Percentiles rank a stretch among this genome's conserved stretches.
Conservation (phyloP, 768 basidiomycete species). For the Termitomyces sp. region DNA sequence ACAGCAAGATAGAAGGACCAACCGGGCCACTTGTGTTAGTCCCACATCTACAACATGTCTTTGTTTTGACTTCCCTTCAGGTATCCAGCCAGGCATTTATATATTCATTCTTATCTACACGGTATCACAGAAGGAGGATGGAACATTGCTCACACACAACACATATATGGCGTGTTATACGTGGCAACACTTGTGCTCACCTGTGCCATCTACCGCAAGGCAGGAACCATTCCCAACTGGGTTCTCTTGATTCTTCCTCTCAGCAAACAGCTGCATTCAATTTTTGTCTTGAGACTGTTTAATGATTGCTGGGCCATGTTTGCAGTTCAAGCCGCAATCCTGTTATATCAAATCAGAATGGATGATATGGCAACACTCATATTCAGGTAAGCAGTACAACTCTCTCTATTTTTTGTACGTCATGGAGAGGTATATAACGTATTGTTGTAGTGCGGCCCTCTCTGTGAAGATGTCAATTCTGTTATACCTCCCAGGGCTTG, state of each 20-base stretch:
- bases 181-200: constrained; percentile 56
- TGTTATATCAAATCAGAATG: constrained; percentile 53
- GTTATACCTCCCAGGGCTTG: constrained; percentile 83
- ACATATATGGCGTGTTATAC: constrained; percentile 75
- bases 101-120: constrained; percentile 72
- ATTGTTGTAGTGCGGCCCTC: constrained; percentile 55
- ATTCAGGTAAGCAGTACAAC: constrained; percentile 55
- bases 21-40: constrained; percentile 90
- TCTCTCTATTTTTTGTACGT: not conserved
- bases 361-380: constrained; percentile 62
- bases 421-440: not conserved
- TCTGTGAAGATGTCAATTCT: constrained; percentile 95
- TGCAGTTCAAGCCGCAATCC: constrained; percentile 57
- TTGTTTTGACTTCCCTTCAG: constrained; percentile 32
- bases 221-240: constrained; percentile 66
- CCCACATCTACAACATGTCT: constrained; percentile 1
- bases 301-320: constrained; percentile 89
- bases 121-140: constrained; percentile 53
- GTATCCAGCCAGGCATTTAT: constrained; percentile 92
- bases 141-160: constrained; percentile 62
- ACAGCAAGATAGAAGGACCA: constrained; percentile 76
- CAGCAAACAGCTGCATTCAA: constrained; percentile 92
- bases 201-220: constrained; percentile 61
- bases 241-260: constrained; percentile 65
- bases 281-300: constrained; percentile 87